These are phyloP conservation scores for Oryza rufipogon DNA, from an alignment of 176 grass and related monocot species.

Conservation along the genomic window DNA sequence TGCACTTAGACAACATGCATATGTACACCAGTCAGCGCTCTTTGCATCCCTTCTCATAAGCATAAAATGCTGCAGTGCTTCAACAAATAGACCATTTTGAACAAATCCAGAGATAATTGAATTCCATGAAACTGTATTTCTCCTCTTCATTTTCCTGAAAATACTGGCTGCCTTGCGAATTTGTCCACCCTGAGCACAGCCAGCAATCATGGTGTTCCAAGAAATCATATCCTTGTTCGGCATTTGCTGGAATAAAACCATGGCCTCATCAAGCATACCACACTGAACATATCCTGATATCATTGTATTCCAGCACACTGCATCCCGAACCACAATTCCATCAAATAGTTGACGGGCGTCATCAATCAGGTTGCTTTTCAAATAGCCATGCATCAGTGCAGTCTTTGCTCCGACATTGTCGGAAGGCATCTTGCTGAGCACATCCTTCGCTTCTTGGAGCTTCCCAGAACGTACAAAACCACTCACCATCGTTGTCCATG, in stretches of 20 bases:
- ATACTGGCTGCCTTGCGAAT: constrained; percentile 48
- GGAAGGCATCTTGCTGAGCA: constrained; percentile 57
- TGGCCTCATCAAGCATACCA: constrained; percentile 57
- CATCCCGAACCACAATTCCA: constrained; percentile 46
- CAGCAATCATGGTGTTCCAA: constrained; percentile 70
- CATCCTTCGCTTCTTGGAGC: constrained; percentile 55
- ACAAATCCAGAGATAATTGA: constrained; percentile 64
- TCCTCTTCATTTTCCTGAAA: constrained; percentile 51
- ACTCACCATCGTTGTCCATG: constrained; percentile 65
- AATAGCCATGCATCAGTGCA: constrained; percentile 63
- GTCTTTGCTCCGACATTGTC: constrained; percentile 58
- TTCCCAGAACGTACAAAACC: constrained; percentile 46
- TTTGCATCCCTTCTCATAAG: constrained; percentile 48
- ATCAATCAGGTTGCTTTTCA: constrained; percentile 43
- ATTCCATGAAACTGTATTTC: constrained; percentile 60
- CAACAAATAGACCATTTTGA: constrained; percentile 50
- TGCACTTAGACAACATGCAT: constrained; percentile 52
- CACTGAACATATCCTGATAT: constrained; percentile 58
- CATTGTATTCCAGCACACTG: constrained; percentile 73
- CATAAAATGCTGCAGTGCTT: constrained; percentile 52
- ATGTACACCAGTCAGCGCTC: constrained; percentile 62
- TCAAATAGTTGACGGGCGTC: constrained; percentile 54
- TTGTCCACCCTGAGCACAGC: constrained; percentile 57
- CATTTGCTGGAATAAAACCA: constrained; percentile 56
- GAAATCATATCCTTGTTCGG: constrained; percentile 61